Base-by-base conservation (phyloP, 331 rosid species). In the Dryas integrifolia region DNA sequence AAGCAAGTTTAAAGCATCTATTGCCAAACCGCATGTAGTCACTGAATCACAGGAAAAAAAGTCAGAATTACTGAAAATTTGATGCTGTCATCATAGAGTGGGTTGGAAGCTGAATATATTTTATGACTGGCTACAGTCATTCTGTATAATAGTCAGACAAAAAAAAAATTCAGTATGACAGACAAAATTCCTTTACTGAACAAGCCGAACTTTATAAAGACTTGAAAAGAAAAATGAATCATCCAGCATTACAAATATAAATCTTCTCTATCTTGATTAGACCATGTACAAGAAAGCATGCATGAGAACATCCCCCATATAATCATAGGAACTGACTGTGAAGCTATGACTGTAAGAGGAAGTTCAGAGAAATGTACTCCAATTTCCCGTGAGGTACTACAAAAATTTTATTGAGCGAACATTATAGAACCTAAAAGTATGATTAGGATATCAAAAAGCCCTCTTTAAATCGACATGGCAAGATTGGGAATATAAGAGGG, bases 21-120 rank as follows among this genome's bases (percentile, higher is more conserved):
- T 90, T 61, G 98, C 99, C 56, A 90, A 80, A 67, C 89, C 81
- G 75, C 99, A 95, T 43, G 99, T 92, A 2, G 96, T 95, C 69
- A 92, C 99, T 95, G 98, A 79, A 77, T 65, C 72, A 73, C 1
- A 73, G 18, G 67, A 74, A 21, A 41, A 26, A 68, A 53, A 48
- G 50, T 85, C 67, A 75, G 80, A 76, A 59, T 51, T 11, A 63
- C n/a, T 26, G 59, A 65, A 79, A 53, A 64, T 64, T 9, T 8
- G 24, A 55, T 50, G 57, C 49, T 38, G 5, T 2, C 61, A 69
- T 63, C 56, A 63, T 67, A 68, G 9, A 76, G 57, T 16, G 12
- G 18, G 56, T 67, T 55, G 9, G 50, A 69, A 82, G 73, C 69
- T 69, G 69, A 49, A 45, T 41, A 50, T 7, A 13, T 14, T 9